Base-by-base conservation (phyloP, 1,284 basidiomycete species). In the Pisolithus thermaeus region DNA sequence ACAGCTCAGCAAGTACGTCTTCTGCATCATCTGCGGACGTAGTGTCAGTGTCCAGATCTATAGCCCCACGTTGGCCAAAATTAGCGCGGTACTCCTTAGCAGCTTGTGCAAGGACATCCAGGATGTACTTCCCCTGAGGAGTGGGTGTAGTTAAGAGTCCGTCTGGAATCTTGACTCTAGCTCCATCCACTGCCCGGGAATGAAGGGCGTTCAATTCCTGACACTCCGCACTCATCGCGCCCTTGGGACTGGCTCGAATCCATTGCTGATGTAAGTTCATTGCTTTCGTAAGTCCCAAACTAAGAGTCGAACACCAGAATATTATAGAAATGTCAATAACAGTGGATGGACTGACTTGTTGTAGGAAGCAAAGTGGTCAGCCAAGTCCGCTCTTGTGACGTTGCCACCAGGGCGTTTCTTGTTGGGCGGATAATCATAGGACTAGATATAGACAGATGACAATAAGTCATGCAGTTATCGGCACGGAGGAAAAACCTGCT, bases 191-290 rank as follows among this genome's bases (percentile, higher is more conserved):
- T 3, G 76, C 80, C 51, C 81, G 79, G 3, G 83, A 85, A 56
- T 85, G 81, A 5, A 85, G 65, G 0, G 82, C 83, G 54, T 84
- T 84, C 28, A 85, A 69, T 58, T 85, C 82, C 60, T 84, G 83
- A 56, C 83, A 85, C 66, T 84, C 75, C 0, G 74, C 64, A 59
- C 78, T 77, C 57, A 83, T 68, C 0, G 82, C 81, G n/a, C 82
- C 82, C 45, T 75, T 64, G 0, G 78, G 73, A 51, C 75, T 78
- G 40, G 66, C 68, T 2, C 76, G 72, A 38, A 77, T 74, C 83
- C 83, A 85, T 63, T 78, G 77, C 2, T 72, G 71, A 52, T 84
- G 81, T 12, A 84, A 65, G 9, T 74, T 68, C 0, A 78, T 71
- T 3, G 83, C 76, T 44, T 72, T 71, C 0, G 79, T 83, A 14